Evolutionary conservation across 495 filamentous ascomycete genomes (phyloP), one percentile per base, ranked within the genome.

Genomic region (Penicillium cosmopolitanum): DNA sequence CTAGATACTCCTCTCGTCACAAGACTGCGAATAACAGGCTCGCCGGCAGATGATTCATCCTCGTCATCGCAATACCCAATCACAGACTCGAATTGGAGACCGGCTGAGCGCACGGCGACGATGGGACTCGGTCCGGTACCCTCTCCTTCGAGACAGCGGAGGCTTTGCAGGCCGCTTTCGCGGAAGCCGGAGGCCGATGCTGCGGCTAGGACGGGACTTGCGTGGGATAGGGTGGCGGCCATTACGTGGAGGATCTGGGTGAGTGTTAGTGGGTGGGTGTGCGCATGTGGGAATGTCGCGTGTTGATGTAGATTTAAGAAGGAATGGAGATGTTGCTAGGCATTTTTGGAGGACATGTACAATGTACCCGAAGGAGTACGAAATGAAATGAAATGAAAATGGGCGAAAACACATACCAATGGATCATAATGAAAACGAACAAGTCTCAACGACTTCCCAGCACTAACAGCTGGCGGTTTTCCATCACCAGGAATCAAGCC

Each of bases 371-470:
- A n/a, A 43, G 18, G 40, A 15, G n/a, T 6, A 44, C 2, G n/a
- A 19, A 9, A 16, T 44, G 42, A 16, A 43, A 43, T 15, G 47
- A 61, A 64, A 47, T 43, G 16, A 53, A 48, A 15, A 2, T 23
- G 34, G 42, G 11, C 25, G 18, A 18, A 9, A 35, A 12, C 7
- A 69, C 85, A 60, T 82, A 95, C 93, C 92, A 98, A 90, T 34
- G 94, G 90, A 69, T 97, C 93, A 67, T 94, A 97, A 71, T 95
- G 93, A 78, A 97, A 90, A 69, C 92, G 91, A 42, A 96, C 84
- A 65, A 92, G 80, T 60, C 89, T 83, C 53, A 70, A 71, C 44
- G 67, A 61, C 33, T 38, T 59, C 35, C 62, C 52, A 38, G 44
- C 56, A 33, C 21, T 48, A 2, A 19, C 11, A 23, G 12, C 21